Percentiles rank a stretch among this genome's conserved stretches.
These are phyloP conservation scores for Fusarium veterinarium DNA, from an alignment of 2,329 filamentous ascomycete genomes.

Conservation along the genomic window DNA sequence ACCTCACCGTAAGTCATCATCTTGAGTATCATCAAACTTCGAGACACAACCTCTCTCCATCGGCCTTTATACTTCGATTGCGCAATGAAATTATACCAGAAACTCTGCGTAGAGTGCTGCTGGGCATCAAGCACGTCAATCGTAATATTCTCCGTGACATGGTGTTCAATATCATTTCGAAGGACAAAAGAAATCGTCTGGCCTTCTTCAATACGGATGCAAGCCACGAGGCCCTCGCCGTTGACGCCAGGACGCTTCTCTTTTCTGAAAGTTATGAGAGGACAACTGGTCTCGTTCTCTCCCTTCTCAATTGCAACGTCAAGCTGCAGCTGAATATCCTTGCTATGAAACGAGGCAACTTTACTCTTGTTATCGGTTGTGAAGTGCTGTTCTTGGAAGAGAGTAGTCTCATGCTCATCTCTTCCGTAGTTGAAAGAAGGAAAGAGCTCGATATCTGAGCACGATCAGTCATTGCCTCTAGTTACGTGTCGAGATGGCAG, in stretches of 20 bases:
- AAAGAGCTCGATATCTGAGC: slow-evolving; percentile 74
- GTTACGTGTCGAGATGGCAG: neutral
- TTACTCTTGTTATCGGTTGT: slow-evolving; percentile 61
- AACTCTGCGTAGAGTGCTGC: slow-evolving; percentile 76
- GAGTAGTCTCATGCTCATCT: slow-evolving; percentile 69
- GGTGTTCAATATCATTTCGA: slow-evolving; percentile 68
- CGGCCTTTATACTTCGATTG: slow-evolving; percentile 77
- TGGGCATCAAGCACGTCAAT: slow-evolving; percentile 68
- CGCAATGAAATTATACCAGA: slow-evolving; percentile 79
- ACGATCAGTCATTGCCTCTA: slow-evolving; percentile 1
- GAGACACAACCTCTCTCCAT: slow-evolving; percentile 77
- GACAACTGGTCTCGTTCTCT: slow-evolving; percentile 55
- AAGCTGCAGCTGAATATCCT: slow-evolving; percentile 70
- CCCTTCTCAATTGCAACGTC: slow-evolving; percentile 74
- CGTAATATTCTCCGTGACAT: slow-evolving; percentile 69
- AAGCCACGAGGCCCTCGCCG: slow-evolving; percentile 72
- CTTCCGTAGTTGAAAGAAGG: slow-evolving; percentile 78
- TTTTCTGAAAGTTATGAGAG: slow-evolving; percentile 66
- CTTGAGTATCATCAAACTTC: slow-evolving; percentile 80
- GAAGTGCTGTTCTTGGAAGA: slow-evolving; percentile 59
- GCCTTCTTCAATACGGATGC: slow-evolving; percentile 70
- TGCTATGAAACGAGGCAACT: slow-evolving; percentile 71
- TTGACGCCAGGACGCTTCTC: slow-evolving; percentile 62
- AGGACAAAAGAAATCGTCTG: slow-evolving; percentile 77
- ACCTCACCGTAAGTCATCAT: slow-evolving; percentile 71